Percentiles rank a stretch among this genome's conserved stretches.
These are phyloP conservation scores for Castanopsis chinensis DNA, from an alignment of 306 rosid species.

Conservation along the genomic window DNA sequence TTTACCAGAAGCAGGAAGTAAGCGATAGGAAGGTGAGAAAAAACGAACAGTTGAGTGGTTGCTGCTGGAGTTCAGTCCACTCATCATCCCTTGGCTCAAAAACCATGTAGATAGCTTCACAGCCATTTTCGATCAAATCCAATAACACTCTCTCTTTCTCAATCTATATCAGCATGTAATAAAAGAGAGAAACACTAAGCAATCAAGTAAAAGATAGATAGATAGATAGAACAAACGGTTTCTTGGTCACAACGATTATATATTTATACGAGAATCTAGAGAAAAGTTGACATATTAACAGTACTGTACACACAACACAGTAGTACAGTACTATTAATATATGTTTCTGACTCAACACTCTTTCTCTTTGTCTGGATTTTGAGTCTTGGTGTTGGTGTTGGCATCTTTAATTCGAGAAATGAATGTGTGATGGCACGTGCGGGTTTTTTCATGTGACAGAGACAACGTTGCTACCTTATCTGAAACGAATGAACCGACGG, in stretches of 20 bases:
- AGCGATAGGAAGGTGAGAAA: constrained; percentile 27
- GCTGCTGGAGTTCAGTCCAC: constrained; percentile 32
- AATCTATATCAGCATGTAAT: background rate
- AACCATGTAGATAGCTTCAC: constrained; percentile 57
- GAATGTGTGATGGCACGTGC: background rate
- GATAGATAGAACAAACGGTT: background rate
- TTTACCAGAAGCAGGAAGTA: constrained; percentile 53
- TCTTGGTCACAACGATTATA: constrained; percentile 8
- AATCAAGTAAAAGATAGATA: background rate
- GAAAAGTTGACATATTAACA: background rate
- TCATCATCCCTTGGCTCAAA: constrained; percentile 45
- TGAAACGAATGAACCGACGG: background rate
- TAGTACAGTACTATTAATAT: no score
- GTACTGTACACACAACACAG: no score
- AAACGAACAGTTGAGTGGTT: constrained; percentile 22
- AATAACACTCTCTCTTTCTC: background rate
- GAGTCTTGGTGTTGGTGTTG: background rate
- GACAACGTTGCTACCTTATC: background rate
- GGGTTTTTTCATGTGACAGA: background rate
- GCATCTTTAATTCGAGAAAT: background rate
- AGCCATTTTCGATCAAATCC: constrained; percentile 40
- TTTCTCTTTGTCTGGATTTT: no score
- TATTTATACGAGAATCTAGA: background rate
- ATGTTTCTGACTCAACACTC: no score
- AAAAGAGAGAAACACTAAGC: background rate